Evolutionary conservation across 2,329 filamentous ascomycete species (phyloP).

Genomic region (Alternaria arbusti): DNA sequence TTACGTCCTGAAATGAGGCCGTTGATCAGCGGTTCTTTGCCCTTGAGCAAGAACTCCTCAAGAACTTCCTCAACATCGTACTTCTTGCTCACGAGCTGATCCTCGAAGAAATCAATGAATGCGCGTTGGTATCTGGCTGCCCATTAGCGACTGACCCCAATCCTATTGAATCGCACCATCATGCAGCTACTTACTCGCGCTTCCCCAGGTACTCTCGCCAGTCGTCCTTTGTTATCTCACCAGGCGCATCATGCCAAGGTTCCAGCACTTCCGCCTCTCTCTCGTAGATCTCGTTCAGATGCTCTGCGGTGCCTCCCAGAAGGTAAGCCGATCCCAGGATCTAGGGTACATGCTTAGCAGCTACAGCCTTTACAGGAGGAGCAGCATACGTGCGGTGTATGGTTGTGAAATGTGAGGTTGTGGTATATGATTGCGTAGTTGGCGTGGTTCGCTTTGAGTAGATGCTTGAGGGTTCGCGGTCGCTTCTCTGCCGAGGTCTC

Average conservation of each 20-base stretch:
- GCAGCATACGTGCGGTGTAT: constrained; percentile 71
- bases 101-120: constrained; percentile 94
- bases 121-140: constrained; percentile 76
- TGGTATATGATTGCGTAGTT: constrained; percentile 87
- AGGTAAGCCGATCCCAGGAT: constrained; percentile 85
- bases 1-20: constrained; percentile 78
- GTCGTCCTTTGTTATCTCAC: constrained; percentile 81
- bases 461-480: constrained; percentile 83
- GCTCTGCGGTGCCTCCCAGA: constrained; percentile 74
- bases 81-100: constrained; percentile 75
- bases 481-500: constrained; percentile 81
- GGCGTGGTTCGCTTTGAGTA: constrained; percentile 89
- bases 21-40: constrained; percentile 79
- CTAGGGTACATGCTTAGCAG: constrained; percentile 50
- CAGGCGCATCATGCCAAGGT: constrained; percentile 81
- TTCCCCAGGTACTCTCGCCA: constrained; percentile 87
- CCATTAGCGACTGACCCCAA: constrained; percentile 15
- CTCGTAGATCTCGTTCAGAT: constrained; percentile 84
- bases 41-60: constrained; percentile 75
- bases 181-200: constrained; percentile 58
- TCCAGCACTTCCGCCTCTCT: constrained; percentile 73
- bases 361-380: constrained; percentile 24
- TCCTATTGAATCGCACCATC: not conserved
- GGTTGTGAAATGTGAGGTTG: constrained; percentile 77
- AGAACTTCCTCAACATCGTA: constrained; percentile 88